Base-by-base conservation (phyloP, 2,329 filamentous ascomycete species). In the Delphinella strobiligena region DNA sequence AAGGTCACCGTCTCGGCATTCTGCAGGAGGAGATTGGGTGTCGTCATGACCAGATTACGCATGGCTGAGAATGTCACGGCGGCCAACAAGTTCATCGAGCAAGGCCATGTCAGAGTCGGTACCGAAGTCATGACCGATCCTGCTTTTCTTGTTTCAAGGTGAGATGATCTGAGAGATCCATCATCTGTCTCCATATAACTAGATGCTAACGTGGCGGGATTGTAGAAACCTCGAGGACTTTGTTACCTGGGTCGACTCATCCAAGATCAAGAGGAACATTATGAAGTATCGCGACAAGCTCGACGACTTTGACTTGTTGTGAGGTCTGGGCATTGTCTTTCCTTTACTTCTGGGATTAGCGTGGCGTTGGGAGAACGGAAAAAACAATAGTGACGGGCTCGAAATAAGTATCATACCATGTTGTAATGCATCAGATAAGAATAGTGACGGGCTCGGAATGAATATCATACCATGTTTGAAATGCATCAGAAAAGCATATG, bases 191-290 rank as follows among this genome's bases (percentile, higher is more conserved):
- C n/a, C n/a, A n/a, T n/a, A n/a, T n/a, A n/a, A n/a, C n/a, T n/a
- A n/a, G n/a, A n/a, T n/a, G n/a, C n/a, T n/a, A n/a, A n/a, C n/a
- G n/a, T n/a, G n/a, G n/a, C n/a, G n/a, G n/a, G n/a, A n/a, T n/a
- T n/a, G n/a, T 24, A 12, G 88, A 48, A 83, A 78, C 45, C 85
- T 93, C 73, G 89, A 96, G 64, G 89, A 96, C 63, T 94, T 93
- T 59, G 82, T 96, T 14, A 95, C 89, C 0, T 96, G 89, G 89
- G 81, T 89, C 8, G 84, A 93, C 53, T 86, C 85, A 44, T 93
- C 85, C 62, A 95, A 95, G 82, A 88, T 96, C 61, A 94, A 93
- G 80, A 75, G 82, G 57, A 91, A 87, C 58, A 93, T 95, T 48
- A 80, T 94, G 75, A 85, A 84, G 63, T 96, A 95, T 60, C 78